Conservation (phyloP, 2,329 filamentous ascomycete species). For the Phialemonium atrogriseum region DNA sequence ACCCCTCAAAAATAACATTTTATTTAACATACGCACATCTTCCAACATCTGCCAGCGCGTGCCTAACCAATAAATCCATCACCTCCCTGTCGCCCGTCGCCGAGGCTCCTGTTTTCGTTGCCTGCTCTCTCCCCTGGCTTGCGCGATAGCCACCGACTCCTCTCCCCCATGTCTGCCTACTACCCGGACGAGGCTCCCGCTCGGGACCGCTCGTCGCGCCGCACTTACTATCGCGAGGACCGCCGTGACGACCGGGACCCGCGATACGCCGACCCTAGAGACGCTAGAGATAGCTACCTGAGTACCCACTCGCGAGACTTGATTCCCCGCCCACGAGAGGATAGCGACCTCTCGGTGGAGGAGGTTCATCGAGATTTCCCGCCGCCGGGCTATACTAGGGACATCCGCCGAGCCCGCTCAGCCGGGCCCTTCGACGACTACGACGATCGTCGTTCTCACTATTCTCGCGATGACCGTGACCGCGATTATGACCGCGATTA, state of each 20-base stretch:
- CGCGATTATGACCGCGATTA: constrained; percentile 37
- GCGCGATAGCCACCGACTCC: no score
- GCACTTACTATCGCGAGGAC: constrained; percentile 48
- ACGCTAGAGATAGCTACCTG: constrained; percentile 41
- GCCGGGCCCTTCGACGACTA: constrained; percentile 56
- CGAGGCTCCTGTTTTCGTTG: no score
- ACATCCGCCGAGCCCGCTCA: constrained; percentile 55
- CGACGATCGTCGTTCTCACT: constrained; percentile 33
- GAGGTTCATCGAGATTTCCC: constrained; percentile 81
- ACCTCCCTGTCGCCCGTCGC: no score
- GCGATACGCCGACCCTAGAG: constrained; percentile 45
- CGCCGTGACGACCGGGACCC: constrained; percentile 41
- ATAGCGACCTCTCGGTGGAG: constrained; percentile 69
- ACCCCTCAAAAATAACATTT: no score
- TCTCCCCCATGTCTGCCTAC: constrained; percentile 47
- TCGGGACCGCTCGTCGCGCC: constrained; percentile 37
- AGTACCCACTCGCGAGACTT: constrained; percentile 42
- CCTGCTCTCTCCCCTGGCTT: no score
- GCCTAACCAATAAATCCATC: no score
- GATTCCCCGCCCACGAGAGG: constrained; percentile 55
- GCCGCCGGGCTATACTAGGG: constrained; percentile 51
- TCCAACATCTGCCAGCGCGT: no score
- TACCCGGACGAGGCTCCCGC: constrained; percentile 40
- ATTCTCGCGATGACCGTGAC: constrained; percentile 32
- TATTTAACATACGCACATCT: no score